Conservation (phyloP, 2,329 filamentous ascomycete genomes). For the Botryotinia calthae region DNA sequence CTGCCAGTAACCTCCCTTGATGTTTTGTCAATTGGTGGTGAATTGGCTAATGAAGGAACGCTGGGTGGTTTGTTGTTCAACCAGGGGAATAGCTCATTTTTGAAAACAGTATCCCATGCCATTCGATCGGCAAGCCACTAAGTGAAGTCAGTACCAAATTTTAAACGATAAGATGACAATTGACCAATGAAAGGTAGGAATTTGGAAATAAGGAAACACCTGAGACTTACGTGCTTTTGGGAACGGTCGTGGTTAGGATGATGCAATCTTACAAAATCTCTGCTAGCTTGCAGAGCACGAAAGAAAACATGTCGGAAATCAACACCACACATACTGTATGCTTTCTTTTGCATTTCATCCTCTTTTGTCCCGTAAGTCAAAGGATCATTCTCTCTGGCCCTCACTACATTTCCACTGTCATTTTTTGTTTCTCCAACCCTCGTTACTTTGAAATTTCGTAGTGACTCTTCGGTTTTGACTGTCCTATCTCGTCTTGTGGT, state of each 20-base stretch:
- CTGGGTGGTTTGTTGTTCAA: not conserved
- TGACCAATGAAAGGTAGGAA: not conserved
- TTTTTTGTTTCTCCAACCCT: not conserved
- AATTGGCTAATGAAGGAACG: not conserved
- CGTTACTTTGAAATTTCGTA: not conserved
- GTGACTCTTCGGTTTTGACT: not conserved
- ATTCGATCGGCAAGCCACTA: conserved; percentile 11
- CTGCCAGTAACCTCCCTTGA: not conserved
- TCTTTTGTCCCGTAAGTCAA: conserved; percentile 20
- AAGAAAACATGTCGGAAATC: conserved; percentile 26
- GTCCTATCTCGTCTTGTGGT: not conserved
- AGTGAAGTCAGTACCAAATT: not conserved
- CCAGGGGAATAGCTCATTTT: conserved; percentile 5
- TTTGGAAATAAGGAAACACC: no score
- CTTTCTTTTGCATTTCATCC: conserved; percentile 26
- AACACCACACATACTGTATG: conserved; percentile 15
- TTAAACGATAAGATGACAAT: not conserved
- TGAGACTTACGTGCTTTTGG: conserved; percentile 3
- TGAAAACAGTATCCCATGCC: conserved; percentile 7
- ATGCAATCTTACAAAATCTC: conserved; percentile 18
- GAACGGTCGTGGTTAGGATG: not conserved
- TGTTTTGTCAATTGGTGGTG: not conserved
- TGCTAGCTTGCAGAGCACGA: conserved; percentile 25
- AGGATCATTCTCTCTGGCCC: not conserved
- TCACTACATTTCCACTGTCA: not conserved